Percentiles rank a stretch among this genome's conserved stretches.
Conservation (phyloP, 2,329 filamentous ascomycete genomes). For the Cladosporium colombiae region DNA sequence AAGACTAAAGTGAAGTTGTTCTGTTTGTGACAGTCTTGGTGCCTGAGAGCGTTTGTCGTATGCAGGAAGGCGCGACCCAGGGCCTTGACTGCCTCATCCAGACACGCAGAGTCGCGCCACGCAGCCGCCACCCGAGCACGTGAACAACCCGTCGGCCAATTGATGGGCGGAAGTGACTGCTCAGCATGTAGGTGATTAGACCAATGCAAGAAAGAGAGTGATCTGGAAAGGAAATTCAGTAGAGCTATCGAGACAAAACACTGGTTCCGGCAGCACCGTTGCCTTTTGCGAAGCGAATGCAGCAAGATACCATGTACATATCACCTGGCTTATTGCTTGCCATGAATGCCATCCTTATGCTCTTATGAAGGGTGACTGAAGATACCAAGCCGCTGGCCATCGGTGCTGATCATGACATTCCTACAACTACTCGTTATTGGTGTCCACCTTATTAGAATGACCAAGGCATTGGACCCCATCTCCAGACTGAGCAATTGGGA, state of each 20-base stretch:
- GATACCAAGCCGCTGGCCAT: neutral
- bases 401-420: neutral
- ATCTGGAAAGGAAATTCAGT: neutral
- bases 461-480: neutral
- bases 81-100: neutral
- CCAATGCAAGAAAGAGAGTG: neutral
- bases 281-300: neutral
- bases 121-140: neutral
- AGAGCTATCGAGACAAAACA: neutral
- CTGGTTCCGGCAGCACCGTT: neutral
- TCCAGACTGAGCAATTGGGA: neutral
- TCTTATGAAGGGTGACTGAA: neutral
- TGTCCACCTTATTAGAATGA: neutral
- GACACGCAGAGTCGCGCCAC: neutral
- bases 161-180: neutral
- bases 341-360: neutral
- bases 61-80: constrained; percentile 1
- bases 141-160: neutral
- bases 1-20: neutral
- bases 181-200: neutral
- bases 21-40: neutral
- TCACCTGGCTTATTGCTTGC: neutral
- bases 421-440: neutral
- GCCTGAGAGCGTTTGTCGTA: neutral
- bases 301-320: neutral